Evolutionary conservation across 75 land plant genomes (phyloP).

Genomic region (Cunninghamia lanceolata): DNA sequence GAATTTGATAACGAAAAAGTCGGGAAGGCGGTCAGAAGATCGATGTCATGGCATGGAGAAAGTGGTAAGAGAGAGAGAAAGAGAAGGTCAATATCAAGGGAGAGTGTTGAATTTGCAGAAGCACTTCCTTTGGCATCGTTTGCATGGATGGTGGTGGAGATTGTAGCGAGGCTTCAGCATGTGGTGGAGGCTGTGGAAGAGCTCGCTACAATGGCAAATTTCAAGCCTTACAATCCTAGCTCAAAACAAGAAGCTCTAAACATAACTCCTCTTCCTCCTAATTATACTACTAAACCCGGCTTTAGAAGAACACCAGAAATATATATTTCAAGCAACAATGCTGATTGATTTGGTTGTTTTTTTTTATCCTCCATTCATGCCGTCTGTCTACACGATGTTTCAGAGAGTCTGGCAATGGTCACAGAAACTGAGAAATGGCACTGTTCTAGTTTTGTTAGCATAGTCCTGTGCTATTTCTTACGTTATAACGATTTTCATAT

Average conservation of each 20-base stretch:
- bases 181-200: conserved; percentile 38
- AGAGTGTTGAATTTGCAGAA: conserved; percentile 51
- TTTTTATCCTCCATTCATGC: background rate
- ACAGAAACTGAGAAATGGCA: no score
- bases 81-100: background rate
- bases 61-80: background rate
- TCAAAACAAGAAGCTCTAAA: background rate
- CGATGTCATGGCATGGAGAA: background rate
- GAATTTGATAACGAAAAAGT: background rate
- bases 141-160: conserved; percentile 71
- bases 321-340: background rate
- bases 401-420: no score
- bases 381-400: background rate
- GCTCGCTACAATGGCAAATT: background rate
- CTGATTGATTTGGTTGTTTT: background rate
- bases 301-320: background rate
- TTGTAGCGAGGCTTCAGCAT: conserved; percentile 61
- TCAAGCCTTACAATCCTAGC: background rate
- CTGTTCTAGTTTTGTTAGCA: no score
- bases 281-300: background rate
- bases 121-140: conserved; percentile 81
- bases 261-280: background rate
- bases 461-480: no score
- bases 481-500: no score
- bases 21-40: background rate